Conservation (phyloP, 2,329 filamentous ascomycete genomes). For the Metarhizium sp. region DNA sequence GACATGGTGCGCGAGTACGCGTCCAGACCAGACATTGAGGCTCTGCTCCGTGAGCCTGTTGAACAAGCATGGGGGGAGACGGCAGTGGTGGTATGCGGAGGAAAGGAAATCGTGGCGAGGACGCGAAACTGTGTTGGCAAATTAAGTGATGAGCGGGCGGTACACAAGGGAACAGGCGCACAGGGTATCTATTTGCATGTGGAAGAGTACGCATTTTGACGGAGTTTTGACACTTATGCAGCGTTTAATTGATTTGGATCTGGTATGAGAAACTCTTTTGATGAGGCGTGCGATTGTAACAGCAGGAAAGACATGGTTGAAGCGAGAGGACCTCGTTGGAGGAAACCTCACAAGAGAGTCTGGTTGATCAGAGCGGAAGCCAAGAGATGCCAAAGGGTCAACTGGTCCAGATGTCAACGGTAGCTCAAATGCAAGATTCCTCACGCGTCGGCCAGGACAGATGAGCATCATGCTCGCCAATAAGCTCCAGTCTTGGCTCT, state of each 20-base stretch:
- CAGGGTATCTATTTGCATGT: constrained; percentile 53
- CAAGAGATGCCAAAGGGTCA: no score
- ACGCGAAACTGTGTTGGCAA: constrained; percentile 46
- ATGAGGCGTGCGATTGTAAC: neutral
- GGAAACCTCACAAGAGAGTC: no score
- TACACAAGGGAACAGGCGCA: constrained; percentile 55
- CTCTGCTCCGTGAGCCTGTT: constrained; percentile 42
- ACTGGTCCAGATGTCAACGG: no score
- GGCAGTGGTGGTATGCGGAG: constrained; percentile 51
- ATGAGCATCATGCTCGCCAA: no score
- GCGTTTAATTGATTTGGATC: neutral
- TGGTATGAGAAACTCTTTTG: neutral
- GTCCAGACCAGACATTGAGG: constrained; percentile 39
- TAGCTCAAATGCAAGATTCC: no score
- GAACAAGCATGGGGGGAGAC: constrained; percentile 52
- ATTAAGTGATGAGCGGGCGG: constrained; percentile 50
- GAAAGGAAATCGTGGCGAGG: constrained; percentile 41
- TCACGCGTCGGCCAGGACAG: no score
- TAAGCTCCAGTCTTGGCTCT: no score
- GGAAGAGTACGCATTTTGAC: constrained; percentile 48
- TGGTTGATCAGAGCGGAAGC: no score
- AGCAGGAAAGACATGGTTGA: no score
- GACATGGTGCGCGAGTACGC: constrained; percentile 34
- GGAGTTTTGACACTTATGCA: neutral
- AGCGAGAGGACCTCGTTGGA: no score